Percentiles rank a stretch among this genome's conserved stretches.
Conservation (phyloP, 1,284 basidiomycete genomes). For the Boletus sp. region DNA sequence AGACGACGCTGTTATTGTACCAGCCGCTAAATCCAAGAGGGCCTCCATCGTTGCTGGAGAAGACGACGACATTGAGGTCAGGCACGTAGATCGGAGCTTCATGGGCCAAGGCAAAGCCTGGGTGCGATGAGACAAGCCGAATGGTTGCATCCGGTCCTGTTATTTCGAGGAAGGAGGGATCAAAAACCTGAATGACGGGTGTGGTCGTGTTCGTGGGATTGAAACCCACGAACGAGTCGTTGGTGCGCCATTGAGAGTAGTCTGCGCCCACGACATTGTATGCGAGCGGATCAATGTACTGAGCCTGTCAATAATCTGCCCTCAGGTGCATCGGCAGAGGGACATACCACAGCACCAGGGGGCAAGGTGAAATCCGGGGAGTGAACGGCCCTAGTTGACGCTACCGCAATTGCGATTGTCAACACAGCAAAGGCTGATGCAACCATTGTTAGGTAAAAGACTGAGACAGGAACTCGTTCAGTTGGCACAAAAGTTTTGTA, state of each 20-base stretch:
- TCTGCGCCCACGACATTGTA: constrained; percentile 43
- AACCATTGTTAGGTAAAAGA: neutral
- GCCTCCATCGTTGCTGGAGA: constrained; percentile 46
- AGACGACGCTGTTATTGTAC: constrained; percentile 46
- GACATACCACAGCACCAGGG: constrained; percentile 16
- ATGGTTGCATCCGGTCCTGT: constrained; percentile 59
- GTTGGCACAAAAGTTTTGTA: neutral
- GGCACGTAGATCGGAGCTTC: constrained; percentile 67
- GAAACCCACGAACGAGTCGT: constrained; percentile 38
- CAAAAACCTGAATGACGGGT: constrained; percentile 70
- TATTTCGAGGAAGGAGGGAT: constrained; percentile 54
- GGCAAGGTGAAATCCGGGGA: constrained; percentile 5
- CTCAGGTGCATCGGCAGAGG: neutral
- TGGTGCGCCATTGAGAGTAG: constrained; percentile 31
- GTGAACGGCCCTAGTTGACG: neutral
- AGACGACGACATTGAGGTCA: constrained; percentile 56
- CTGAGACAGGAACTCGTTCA: neutral
- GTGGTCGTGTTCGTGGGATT: constrained; percentile 44
- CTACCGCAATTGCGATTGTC: neutral
- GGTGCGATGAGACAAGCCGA: constrained; percentile 52
- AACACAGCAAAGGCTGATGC: neutral
- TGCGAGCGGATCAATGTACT: constrained; percentile 42
- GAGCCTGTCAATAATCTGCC: constrained; percentile 39
- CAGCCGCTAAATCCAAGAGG: constrained; percentile 37
- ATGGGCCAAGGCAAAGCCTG: constrained; percentile 65